Evolutionary conservation across 176 grass and related monocot species (phyloP), one percentile per base, ranked within the genome.

Genomic region (Urochloa ruziziensis): DNA sequence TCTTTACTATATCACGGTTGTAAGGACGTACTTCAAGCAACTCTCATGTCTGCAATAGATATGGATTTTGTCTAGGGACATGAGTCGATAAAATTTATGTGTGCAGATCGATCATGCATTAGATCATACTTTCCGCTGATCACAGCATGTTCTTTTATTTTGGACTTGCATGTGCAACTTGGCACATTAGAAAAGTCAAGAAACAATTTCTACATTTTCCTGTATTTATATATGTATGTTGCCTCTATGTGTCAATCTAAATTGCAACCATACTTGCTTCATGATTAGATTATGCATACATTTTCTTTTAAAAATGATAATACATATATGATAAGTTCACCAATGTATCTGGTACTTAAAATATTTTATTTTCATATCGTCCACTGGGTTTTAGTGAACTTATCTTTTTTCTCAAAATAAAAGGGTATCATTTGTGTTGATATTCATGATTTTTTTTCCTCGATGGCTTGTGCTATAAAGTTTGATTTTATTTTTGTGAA

Each of bases 41-140:
- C 4, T 78, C 10, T 30, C 24, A 18, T 73, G 28, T 10, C 9
- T 23, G 0, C 34, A 59, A 44, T 78, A 73, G 4, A 72, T 71
- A 79, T 83, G 52, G 3, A 34, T 83, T 24, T 17, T 60, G 13
- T 25, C 19, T 89, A 56, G 68, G 36, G 27, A 2, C 66, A 81
- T 44, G 56, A 68, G 10, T 75, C 16, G 13, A 6, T 6, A 27
- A 44, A 59, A 44, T 69, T 58, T 24, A 60, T 29, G 10, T 67
- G n/a, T 57, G 34, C 9, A 48, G 29, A 74, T 62, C n/a, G 13
- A 29, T 61, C 58, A 16, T 69, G 66, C 66, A 6, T 71, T 70
- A 27, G 46, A 77, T 61, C 25, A 19, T 43, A 19, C 16, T 46
- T 79, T 48, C 40, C 21, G 25, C 49, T 25, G 21, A 59, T 24